Evolutionary conservation across 2,329 filamentous ascomycete species (phyloP).

Genomic region (Talaromyces sp.): DNA sequence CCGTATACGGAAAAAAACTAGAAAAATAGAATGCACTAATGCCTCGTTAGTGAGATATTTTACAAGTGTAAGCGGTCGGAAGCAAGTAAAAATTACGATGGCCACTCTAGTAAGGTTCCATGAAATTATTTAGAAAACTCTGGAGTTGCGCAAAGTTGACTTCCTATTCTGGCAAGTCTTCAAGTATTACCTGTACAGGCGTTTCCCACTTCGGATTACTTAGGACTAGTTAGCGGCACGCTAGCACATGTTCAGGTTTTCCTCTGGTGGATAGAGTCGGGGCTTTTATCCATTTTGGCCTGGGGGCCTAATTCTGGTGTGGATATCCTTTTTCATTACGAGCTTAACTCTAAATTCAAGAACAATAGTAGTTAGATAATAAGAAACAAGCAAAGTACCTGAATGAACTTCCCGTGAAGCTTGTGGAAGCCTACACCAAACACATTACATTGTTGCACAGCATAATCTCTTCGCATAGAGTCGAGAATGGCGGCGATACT

Average conservation of each 20-base stretch:
- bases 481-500: not conserved
- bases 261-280: not conserved
- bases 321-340: not conserved
- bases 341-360: not conserved
- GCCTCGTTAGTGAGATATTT: not conserved
- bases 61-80: not conserved
- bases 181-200: constrained; percentile 2
- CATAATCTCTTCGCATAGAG: not conserved
- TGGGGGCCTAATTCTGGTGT: not conserved
- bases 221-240: not conserved
- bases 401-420: not conserved
- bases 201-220: not conserved
- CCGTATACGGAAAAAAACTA: not conserved
- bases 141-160: not conserved
- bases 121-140: not conserved
- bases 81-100: not conserved
- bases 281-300: not conserved
- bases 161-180: constrained; percentile 1
- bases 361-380: not conserved
- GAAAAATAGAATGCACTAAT: not conserved
- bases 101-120: not conserved
- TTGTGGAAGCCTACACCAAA: not conserved
- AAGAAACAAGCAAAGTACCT: not conserved
- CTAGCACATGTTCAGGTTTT: not conserved
- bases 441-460: not conserved